Evolutionary conservation across 805 yeast genomes (phyloP).

Genomic region (Yarrowia sp.): DNA sequence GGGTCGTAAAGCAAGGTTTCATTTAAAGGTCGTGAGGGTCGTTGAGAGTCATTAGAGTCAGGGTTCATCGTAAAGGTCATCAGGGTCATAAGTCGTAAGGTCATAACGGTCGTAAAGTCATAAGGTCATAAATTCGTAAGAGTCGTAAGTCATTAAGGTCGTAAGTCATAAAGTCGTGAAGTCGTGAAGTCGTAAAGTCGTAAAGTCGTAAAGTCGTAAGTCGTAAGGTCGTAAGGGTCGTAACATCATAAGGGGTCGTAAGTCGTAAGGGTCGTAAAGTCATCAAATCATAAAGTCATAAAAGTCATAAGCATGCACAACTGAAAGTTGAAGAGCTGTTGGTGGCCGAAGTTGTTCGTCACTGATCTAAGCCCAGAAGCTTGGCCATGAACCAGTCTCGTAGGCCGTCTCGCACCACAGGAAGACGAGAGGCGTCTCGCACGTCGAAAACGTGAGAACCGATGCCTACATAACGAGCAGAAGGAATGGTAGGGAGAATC

Average conservation of each 20-base stretch:
- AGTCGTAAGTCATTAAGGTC: background rate
- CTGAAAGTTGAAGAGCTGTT: too few relatives aligned
- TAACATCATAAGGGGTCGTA: background rate
- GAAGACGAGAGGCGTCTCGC: background rate
- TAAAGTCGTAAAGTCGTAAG: background rate
- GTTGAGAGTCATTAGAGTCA: background rate
- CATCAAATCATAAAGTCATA: background rate
- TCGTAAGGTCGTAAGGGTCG: background rate
- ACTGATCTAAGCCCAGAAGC: background rate
- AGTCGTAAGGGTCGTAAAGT: background rate
- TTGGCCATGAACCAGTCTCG: conserved; percentile 1
- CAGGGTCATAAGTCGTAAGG: background rate
- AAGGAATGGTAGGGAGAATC: conserved; percentile 32
- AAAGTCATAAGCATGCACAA: too few relatives aligned
- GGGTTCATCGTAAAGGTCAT: conserved; percentile 2
- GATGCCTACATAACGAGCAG: conserved; percentile 22
- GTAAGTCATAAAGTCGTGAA: too few relatives aligned
- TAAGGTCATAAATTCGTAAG: background rate
- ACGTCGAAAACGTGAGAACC: conserved; percentile 24
- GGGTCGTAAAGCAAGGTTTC: background rate
- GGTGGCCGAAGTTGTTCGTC: too few relatives aligned
- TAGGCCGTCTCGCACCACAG: conserved; percentile 12
- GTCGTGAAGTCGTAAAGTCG: too few relatives aligned
- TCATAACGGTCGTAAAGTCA: conserved; percentile 1
- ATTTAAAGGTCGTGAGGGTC: background rate